phyloP scores from a whole-genome alignment of 2,329 filamentous ascomycete genomes.

The Fusarium mexicanum region DNA sequence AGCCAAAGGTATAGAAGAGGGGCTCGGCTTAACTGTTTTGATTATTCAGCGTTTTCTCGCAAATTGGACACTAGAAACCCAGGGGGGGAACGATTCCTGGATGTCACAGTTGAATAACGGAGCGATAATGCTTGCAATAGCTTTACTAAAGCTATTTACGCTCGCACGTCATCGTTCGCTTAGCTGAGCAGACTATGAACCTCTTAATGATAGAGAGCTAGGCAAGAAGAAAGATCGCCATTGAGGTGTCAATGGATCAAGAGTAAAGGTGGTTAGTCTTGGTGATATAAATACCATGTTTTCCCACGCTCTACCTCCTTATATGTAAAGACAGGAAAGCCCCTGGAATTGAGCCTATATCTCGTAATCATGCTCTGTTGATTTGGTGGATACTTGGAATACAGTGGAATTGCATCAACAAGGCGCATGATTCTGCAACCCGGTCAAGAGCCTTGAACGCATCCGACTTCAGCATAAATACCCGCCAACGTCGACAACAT shows the following conservation, averaged over 20 bases:
- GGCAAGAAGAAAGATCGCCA: not conserved
- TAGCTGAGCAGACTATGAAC: not conserved
- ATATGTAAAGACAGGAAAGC: not conserved
- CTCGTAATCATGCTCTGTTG: not conserved
- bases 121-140: not conserved
- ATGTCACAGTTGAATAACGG: not conserved
- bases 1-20: not conserved
- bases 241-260: not conserved
- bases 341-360: not conserved
- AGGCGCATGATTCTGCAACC: conserved; percentile 1
- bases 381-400: not conserved
- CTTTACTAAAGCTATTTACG: not conserved
- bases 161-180: conserved; percentile 18
- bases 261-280: not conserved
- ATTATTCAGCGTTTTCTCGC: conserved; percentile 22
- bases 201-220: not conserved
- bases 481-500: not conserved
- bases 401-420: not conserved
- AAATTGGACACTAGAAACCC: not conserved
- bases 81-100: not conserved
- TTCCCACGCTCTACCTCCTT: not conserved
- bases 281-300: not conserved
- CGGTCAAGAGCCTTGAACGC: not conserved
- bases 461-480: conserved; percentile 9
- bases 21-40: not conserved